These are phyloP conservation scores for Leonotis leonurus DNA, from an alignment of 257 asterid species.

Conservation along the genomic window DNA sequence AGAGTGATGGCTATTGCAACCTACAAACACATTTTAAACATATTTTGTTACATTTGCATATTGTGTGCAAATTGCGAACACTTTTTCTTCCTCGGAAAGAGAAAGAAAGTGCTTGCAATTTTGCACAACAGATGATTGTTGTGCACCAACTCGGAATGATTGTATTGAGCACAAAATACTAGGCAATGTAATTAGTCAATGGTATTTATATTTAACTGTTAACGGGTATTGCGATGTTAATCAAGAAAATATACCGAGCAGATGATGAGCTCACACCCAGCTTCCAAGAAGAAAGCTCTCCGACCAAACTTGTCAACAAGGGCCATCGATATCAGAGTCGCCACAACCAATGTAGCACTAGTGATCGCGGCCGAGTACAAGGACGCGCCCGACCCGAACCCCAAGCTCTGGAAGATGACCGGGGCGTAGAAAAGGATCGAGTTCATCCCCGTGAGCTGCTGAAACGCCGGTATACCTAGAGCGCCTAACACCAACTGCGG, in stretches of 20 bases:
- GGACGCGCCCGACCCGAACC: slow-evolving; percentile 43
- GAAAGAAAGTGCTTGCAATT: not conserved
- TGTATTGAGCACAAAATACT: too few species aligned
- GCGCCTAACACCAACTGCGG: slow-evolving; percentile 43
- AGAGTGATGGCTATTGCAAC: slow-evolving; percentile 59
- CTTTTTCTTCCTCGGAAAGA: too few species aligned
- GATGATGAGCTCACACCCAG: slow-evolving; percentile 60
- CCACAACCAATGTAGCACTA: slow-evolving; percentile 36
- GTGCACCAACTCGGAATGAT: too few species aligned
- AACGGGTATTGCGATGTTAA: too few species aligned
- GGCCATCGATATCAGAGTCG: slow-evolving; percentile 39
- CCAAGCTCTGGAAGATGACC: slow-evolving; percentile 49
- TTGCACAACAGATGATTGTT: not conserved
- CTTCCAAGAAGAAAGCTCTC: slow-evolving; percentile 70
- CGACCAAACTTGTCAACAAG: slow-evolving; percentile 77
- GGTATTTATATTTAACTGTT: too few species aligned
- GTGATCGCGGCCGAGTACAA: slow-evolving; percentile 45
- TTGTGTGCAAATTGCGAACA: not conserved
- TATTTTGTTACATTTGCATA: not conserved
- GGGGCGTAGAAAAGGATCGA: slow-evolving; percentile 64
- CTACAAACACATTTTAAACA: slow-evolving; percentile 25
- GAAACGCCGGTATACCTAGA: slow-evolving; percentile 41
- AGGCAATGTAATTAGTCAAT: too few species aligned
- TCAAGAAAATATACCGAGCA: slow-evolving; percentile 38
- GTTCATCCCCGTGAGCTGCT: slow-evolving; percentile 53